Evolutionary conservation across 1,139 yeast genomes (phyloP).

Genomic region (Taphrina sp.): DNA sequence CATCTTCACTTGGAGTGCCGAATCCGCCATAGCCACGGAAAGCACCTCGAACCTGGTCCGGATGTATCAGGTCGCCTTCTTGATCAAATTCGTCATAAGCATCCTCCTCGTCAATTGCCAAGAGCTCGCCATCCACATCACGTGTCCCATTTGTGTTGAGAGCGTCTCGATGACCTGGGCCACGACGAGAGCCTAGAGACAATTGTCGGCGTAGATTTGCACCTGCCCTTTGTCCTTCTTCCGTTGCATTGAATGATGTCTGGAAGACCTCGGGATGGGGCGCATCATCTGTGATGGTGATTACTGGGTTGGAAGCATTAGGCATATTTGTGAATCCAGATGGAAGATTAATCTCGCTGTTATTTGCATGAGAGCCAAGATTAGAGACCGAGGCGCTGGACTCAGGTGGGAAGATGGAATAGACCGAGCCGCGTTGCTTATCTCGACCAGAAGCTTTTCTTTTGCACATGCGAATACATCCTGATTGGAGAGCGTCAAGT

Average conservation of each 20-base stretch:
- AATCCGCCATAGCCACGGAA: slow-evolving; percentile 31
- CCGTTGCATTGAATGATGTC: neutral
- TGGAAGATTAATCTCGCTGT: slow-evolving; percentile 23
- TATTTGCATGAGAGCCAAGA: slow-evolving; percentile 25
- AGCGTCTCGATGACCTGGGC: slow-evolving; percentile 33
- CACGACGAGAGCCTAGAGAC: slow-evolving; percentile 34
- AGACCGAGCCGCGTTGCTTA: slow-evolving; percentile 31
- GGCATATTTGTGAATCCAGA: slow-evolving; percentile 32
- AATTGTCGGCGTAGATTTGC: slow-evolving; percentile 29
- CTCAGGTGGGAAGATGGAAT: slow-evolving; percentile 29
- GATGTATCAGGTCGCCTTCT: slow-evolving; percentile 28
- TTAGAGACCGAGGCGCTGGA: slow-evolving; percentile 28
- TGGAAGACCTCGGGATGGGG: slow-evolving; percentile 7
- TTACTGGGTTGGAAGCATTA: slow-evolving; percentile 26
- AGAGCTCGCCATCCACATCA: slow-evolving; percentile 29
- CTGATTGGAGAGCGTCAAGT: slow-evolving; percentile 29
- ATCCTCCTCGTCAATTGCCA: slow-evolving; percentile 30
- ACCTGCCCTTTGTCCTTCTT: slow-evolving; percentile 1
- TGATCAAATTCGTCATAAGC: slow-evolving; percentile 24
- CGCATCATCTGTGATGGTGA: slow-evolving; percentile 16
- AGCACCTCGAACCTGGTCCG: slow-evolving; percentile 31
- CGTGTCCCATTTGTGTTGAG: neutral
- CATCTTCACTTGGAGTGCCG: slow-evolving; percentile 31
- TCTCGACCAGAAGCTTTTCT: slow-evolving; percentile 27
- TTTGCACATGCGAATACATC: slow-evolving; percentile 33